Evolutionary conservation across 257 asterid genomes (phyloP), one percentile per base, ranked within the genome.

Genomic region (Salvia rosmarinus): DNA sequence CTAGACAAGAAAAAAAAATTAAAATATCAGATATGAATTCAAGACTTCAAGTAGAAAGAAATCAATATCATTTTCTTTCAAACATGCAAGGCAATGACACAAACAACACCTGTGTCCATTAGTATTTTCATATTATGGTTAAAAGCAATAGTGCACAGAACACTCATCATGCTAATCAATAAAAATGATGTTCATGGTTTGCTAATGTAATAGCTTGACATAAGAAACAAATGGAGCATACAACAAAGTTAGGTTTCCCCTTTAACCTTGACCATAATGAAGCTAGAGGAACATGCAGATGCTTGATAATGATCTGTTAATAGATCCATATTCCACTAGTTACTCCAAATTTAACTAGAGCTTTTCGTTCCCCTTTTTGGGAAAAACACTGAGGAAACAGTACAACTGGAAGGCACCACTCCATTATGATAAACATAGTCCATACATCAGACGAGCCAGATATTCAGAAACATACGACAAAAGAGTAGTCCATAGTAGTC

Each of bases 1-100:
- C 96, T 84, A 71, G 20, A 47, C 63, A 70, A 61, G 60, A n/a
- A 14, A 40, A 66, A 42, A 5, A 71, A 67, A n/a, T n/a, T 21
- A 20, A 52, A 35, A 51, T 42, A 71, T 9, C 14, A 75, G 70
- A 21, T 30, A 66, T n/a, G 11, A 19, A 14, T 19, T 57, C 8
- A 55, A 47, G 64, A n/a, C n/a, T n/a, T n/a, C n/a, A n/a, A n/a
- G n/a, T 44, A 67, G 64, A 73, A 58, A 54, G 23, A 34, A 35
- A 30, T 12, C 12, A 47, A n/a, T n/a, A n/a, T 4, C 14, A 56
- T 20, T 42, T 6, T 21, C 9, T 42, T 57, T 43, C 19, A 54
- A 66, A 56, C 58, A 68, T 30, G 43, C 54, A 63, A 75, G 13
- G 17, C 37, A 19, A 54, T 16, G 11, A 42, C 16, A 6, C 25